Base-by-base conservation (phyloP, 163 green algal genomes). In the Volvox carteri region DNA sequence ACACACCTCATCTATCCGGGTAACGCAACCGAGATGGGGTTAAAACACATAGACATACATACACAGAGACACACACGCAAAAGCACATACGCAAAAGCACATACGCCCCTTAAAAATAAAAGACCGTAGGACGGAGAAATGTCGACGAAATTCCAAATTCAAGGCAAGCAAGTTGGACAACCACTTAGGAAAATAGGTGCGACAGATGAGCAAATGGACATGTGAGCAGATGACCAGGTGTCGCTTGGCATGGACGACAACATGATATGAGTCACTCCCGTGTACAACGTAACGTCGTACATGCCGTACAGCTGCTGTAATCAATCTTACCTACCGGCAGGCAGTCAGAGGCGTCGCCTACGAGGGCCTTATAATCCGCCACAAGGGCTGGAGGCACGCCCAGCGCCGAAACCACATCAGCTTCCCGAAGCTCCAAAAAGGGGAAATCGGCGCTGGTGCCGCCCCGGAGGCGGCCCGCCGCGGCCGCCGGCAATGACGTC, bases 361-460 rank as follows among this genome's bases (percentile, higher is more conserved):
- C 73, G 0, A 88, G 67, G 16, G 83, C 83, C 83, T 70, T 81
- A 28, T 56, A 88, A 8, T 88, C 68, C 25, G 83, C 46, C 48
- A 81, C 68, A 67, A 42, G 83, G 8, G 21, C 35, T 14, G 83
- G 83, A 14, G 9, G 6, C 67, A 88, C 83, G 12, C 83, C 83
- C 67, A 88, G 68, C 62, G 67, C 48, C 37, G 48, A 56, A n/a
- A 78, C 50, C 67, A 88, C 83, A 25, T 74, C 68, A 0, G 50
- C 48, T 46, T 88, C 83, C 12, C 50, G 35, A 19, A 81, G 30
- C 48, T 56, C 4, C 21, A 33, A 25, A 41, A 83, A 88, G 5
- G 79, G 79, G 42, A 87, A 87, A 19, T 67, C 35, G 11, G 19
- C 30, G 76, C 16, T 28, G n/a, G 25, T 28, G n/a, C 75, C 46